Evolutionary conservation across 1,284 basidiomycete genomes (phyloP), one percentile per base, ranked within the genome.

Genomic region (Trametes pubescens): DNA sequence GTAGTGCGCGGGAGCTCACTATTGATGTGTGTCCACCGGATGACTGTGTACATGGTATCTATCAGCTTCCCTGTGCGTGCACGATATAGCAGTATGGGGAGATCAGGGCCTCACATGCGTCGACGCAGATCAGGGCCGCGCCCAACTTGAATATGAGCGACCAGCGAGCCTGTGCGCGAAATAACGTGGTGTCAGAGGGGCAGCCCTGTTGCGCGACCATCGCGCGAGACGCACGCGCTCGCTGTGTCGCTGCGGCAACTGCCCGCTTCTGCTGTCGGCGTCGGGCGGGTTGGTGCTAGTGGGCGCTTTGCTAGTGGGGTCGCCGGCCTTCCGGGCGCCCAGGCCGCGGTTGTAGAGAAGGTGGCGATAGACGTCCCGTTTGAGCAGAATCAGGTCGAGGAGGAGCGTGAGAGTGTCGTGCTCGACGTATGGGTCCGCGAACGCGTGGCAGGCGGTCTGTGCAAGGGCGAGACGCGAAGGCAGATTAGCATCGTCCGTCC

Each of bases 351-450:
- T 98, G 75, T 93, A 97, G n/a, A 98, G 79, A 26, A 98, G 78
- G 78, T 98, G 95, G 14, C 93, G 83, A 74, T 93, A 97, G 1
- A 96, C 95, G 24, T 89, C 89, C 22, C 92, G 84, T 75, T 96
- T 97, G 48, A 97, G 84, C 29, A 97, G 82, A 58, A 97, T 92
- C 10, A 97, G 81, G 76, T 97, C 95, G 49, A 97, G 82, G 1
- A 94, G 78, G 22, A 97, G 80, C 0, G 90, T 89, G 56, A 96
- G 79, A 0, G 84, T 79, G 68, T 95, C 94, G 68, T 96, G 91
- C 74, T 97, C 94, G 65, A 97, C 93, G 69, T 96, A 94, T 62
- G 93, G 93, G 76, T 98, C 95, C 0, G 90, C 90, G 73, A 96
- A 94, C 13, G 80, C 79, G 58, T 84, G 82, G 74, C 94, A 96